phyloP scores from a whole-genome alignment of 2,329 filamentous ascomycete genomes.

The Cladosporium sp. region DNA sequence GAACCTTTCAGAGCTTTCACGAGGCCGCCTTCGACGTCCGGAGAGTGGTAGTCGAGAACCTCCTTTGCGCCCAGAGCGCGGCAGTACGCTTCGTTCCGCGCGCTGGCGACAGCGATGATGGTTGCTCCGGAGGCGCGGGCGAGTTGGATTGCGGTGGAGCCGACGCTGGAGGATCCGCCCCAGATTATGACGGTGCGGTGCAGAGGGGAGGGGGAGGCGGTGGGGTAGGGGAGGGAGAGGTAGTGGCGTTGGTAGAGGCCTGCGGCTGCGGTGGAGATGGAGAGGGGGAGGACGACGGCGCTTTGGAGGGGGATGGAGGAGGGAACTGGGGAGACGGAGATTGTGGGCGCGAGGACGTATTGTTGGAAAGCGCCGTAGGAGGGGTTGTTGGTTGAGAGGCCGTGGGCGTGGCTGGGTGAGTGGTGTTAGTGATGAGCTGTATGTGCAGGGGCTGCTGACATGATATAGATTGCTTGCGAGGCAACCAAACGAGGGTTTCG shows the following conservation, averaged over 20 bases:
- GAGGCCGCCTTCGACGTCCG: conserved; percentile 30
- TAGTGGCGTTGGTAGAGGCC: conserved; percentile 26
- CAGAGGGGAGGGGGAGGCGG: conserved; percentile 25
- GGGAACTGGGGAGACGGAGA: conserved; percentile 24
- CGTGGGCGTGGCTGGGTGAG: conserved; percentile 4
- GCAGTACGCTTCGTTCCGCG: conserved; percentile 40
- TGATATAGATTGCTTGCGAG: background rate
- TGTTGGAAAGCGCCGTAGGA: conserved; percentile 28
- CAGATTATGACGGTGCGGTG: conserved; percentile 49
- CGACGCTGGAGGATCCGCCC: conserved; percentile 55
- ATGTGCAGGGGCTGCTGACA: background rate
- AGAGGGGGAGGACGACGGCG: conserved; percentile 28
- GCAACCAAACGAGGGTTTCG: background rate
- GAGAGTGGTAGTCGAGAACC: conserved; percentile 48
- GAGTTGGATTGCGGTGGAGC: conserved; percentile 52
- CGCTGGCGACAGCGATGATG: conserved; percentile 46
- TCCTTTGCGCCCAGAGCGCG: conserved; percentile 48
- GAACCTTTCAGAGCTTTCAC: conserved; percentile 32
- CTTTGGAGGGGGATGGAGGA: conserved; percentile 25
- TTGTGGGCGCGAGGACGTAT: conserved; percentile 24
- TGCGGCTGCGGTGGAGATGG: conserved; percentile 29
- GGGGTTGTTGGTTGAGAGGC: conserved; percentile 22
- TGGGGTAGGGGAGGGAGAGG: conserved; percentile 23
- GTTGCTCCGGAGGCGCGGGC: conserved; percentile 41
- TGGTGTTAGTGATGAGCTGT: background rate